A percentile compares a stretch with the other conserved stretches of the same genome.
phyloP scores from a whole-genome alignment of 306 rosid genomes.

The Cucumis cinereus region DNA sequence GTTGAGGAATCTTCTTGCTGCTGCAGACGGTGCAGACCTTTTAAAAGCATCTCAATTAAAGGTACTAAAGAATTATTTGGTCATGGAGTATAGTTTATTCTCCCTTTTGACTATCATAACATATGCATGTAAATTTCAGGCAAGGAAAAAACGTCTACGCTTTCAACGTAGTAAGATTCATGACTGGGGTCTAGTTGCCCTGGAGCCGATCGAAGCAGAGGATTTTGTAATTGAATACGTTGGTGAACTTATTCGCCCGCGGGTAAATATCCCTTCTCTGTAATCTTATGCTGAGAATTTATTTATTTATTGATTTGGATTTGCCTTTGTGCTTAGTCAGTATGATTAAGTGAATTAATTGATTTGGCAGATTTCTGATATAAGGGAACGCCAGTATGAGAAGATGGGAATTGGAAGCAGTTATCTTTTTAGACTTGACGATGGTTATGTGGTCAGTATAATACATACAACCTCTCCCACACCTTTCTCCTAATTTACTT shows the following conservation, averaged over 20 bases:
- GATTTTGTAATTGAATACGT: constrained; percentile 95
- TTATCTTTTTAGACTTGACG: constrained; percentile 92
- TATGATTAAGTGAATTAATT: background rate
- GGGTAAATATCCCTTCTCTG: constrained; percentile 32
- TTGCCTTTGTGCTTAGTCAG: background rate
- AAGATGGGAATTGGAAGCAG: constrained; percentile 98
- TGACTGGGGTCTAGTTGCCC: constrained; percentile 96
- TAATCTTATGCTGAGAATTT: background rate
- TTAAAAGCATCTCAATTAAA: constrained; percentile 86
- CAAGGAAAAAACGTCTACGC: constrained; percentile 70
- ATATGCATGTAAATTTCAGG: constrained; percentile 32
- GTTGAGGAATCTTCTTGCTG: constrained; percentile 88
- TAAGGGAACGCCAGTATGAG: constrained; percentile 82
- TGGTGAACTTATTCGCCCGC: constrained; percentile 91
- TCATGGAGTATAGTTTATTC: constrained; percentile 8
- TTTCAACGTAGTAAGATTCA: constrained; percentile 95
- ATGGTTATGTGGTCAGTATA: constrained; percentile 91
- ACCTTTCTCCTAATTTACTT: background rate
- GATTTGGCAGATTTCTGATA: constrained; percentile 77
- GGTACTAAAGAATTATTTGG: constrained; percentile 32
- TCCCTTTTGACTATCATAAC: constrained; percentile 9
- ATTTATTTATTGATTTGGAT: background rate
- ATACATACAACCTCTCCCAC: background rate
- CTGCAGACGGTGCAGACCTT: constrained; percentile 95
- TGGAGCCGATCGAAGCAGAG: constrained; percentile 92